Evolutionary conservation across 495 filamentous ascomycete species (phyloP).

Genomic region (Evernia prunastri): DNA sequence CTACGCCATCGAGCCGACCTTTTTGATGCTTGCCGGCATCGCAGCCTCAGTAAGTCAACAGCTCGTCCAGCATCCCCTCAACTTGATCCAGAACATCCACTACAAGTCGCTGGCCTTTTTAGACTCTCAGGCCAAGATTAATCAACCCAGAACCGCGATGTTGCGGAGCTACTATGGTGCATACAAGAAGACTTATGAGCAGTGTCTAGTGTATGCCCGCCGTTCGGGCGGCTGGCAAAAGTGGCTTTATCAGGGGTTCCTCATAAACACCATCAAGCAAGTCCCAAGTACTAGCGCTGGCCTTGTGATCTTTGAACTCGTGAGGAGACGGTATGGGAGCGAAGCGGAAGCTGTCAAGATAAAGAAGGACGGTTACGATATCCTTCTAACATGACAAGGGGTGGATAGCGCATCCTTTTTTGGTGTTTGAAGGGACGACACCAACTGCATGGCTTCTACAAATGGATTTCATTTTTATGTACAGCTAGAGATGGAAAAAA

Average conservation of each 20-base stretch:
- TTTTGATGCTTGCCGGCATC: constrained; percentile 71
- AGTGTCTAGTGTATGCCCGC: constrained; percentile 57
- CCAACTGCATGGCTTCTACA: not conserved
- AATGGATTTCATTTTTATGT: not conserved
- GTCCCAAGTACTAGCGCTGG: constrained; percentile 86
- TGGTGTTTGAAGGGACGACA: not conserved
- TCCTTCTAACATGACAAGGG: constrained; percentile 46
- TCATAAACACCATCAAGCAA: constrained; percentile 66
- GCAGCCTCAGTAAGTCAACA: constrained; percentile 72
- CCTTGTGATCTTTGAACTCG: constrained; percentile 81
- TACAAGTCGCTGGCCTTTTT: constrained; percentile 72
- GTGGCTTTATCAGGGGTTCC: constrained; percentile 75
- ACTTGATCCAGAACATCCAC: constrained; percentile 67
- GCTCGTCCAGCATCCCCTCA: constrained; percentile 69
- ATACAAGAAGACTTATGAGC: constrained; percentile 67
- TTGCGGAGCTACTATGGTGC: constrained; percentile 62
- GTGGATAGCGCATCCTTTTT: not conserved
- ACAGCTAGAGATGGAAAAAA: not conserved
- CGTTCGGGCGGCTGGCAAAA: constrained; percentile 56
- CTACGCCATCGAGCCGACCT: constrained; percentile 76
- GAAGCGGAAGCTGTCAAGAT: constrained; percentile 59
- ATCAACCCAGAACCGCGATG: constrained; percentile 44
- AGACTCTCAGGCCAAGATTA: constrained; percentile 56
- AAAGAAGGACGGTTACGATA: constrained; percentile 65
- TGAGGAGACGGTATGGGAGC: constrained; percentile 70